Conservation (phyloP, 345 rosid genomes). For the Brassica carinata region DNA sequence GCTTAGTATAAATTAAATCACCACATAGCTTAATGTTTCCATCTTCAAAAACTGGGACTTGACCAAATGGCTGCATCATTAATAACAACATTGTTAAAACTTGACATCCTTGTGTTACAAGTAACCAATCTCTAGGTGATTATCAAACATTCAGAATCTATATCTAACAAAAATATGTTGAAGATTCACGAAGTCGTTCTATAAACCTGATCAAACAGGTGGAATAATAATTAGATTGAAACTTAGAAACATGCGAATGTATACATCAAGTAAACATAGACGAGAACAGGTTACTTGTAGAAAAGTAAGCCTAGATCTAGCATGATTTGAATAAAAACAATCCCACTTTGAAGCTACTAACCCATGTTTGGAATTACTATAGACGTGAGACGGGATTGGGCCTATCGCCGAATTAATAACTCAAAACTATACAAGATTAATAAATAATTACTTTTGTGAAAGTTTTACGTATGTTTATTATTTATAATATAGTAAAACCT, state of each 20-base stretch:
- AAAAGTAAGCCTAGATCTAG: background rate
- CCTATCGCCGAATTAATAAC: no score
- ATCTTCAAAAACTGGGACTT: slow-evolving; percentile 42
- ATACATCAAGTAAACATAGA: background rate
- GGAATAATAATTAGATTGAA: background rate
- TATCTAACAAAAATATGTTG: background rate
- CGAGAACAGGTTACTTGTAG: background rate
- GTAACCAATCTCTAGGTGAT: background rate
- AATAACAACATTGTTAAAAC: slow-evolving; percentile 3
- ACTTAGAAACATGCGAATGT: background rate
- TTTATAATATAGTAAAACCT: no score
- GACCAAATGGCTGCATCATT: slow-evolving; percentile 51
- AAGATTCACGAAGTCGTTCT: background rate
- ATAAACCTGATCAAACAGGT: background rate
- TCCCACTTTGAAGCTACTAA: no score
- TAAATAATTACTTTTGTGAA: no score
- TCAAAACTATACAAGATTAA: no score
- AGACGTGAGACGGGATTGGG: no score
- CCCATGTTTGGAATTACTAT: no score
- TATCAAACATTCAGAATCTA: background rate
- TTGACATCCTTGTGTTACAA: background rate
- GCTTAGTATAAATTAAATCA: slow-evolving; percentile 23
- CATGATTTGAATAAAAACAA: background rate
- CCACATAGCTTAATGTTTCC: slow-evolving; percentile 67
- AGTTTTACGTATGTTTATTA: no score